Conservation (phyloP, 2,329 filamentous ascomycete species). For the Aspergillus awamori region DNA sequence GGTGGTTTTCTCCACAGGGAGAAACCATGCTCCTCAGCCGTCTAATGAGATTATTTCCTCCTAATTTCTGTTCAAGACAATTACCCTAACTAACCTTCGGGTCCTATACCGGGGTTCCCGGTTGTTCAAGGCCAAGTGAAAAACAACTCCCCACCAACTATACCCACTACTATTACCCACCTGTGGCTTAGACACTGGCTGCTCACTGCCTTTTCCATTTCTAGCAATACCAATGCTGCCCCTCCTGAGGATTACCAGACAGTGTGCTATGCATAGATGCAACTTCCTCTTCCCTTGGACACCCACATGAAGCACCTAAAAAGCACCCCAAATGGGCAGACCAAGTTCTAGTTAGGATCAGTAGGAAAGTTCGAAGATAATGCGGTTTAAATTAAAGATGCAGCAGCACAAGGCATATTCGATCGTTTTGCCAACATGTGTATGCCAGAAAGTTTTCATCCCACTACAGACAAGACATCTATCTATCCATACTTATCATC, state of each 20-base stretch:
- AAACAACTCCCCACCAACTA: background rate
- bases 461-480: too few species aligned
- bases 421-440: background rate
- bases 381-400: background rate
- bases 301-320: background rate
- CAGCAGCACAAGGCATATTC: background rate
- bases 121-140: conserved; percentile 9
- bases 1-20: conserved; percentile 24
- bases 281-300: background rate
- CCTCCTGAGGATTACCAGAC: background rate
- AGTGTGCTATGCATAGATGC: background rate
- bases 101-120: conserved; percentile 18
- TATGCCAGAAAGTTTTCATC: background rate
- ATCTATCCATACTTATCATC: background rate
- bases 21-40: conserved; percentile 24
- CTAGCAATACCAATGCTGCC: background rate
- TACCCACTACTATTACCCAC: background rate
- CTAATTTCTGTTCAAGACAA: conserved; percentile 8
- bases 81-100: conserved; percentile 12
- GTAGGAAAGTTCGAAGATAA: background rate
- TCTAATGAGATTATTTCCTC: conserved; percentile 6
- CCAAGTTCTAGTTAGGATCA: background rate
- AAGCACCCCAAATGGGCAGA: background rate
- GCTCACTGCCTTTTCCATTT: background rate
- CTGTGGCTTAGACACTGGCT: conserved; percentile 12